Percentiles rank a stretch among this genome's conserved stretches.
These are phyloP conservation scores for Eimeria maxima DNA, from an alignment of 169 alveolate genomes.

Conservation along the genomic window DNA sequence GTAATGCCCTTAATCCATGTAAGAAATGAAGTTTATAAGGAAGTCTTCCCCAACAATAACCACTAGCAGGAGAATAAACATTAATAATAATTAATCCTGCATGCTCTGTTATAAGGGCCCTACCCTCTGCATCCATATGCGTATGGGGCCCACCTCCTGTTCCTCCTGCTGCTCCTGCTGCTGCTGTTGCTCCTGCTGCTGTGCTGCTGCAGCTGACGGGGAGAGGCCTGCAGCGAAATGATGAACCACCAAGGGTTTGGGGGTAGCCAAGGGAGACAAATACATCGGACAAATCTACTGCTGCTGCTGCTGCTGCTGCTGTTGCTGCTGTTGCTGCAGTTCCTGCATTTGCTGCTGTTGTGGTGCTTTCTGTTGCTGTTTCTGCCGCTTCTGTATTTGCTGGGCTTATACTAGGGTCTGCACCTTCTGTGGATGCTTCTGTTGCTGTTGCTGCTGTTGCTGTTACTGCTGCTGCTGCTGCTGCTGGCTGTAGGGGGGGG, in stretches of 20 bases:
- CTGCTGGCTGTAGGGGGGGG: not conserved
- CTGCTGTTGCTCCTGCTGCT: not conserved
- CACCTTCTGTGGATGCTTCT: not conserved
- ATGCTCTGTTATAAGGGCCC: too few relatives aligned
- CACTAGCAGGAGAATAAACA: too few relatives aligned
- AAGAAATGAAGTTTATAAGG: too few relatives aligned
- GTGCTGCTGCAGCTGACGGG: not conserved
- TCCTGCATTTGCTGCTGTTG: not conserved
- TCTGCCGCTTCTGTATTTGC: not conserved
- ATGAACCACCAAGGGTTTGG: not conserved
- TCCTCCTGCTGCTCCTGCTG: slow-evolving; percentile 14
- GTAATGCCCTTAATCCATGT: too few relatives aligned
- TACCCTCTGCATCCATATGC: too few relatives aligned
- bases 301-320: slow-evolving; percentile 16
- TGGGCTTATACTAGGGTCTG: not conserved
- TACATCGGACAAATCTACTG: not conserved
- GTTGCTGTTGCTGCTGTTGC: slow-evolving; percentile 5
- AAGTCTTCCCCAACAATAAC: too few relatives aligned
- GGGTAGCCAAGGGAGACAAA: not conserved
- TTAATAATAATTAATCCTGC: too few relatives aligned
- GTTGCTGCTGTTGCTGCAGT: not conserved
- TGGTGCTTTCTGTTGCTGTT: not conserved
- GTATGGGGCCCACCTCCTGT: too few relatives aligned
- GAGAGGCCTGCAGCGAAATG: not conserved
- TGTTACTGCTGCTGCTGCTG: slow-evolving; percentile 34